phyloP scores from a whole-genome alignment of 805 yeast genomes.

The Lipomyces spencermartinsiae region DNA sequence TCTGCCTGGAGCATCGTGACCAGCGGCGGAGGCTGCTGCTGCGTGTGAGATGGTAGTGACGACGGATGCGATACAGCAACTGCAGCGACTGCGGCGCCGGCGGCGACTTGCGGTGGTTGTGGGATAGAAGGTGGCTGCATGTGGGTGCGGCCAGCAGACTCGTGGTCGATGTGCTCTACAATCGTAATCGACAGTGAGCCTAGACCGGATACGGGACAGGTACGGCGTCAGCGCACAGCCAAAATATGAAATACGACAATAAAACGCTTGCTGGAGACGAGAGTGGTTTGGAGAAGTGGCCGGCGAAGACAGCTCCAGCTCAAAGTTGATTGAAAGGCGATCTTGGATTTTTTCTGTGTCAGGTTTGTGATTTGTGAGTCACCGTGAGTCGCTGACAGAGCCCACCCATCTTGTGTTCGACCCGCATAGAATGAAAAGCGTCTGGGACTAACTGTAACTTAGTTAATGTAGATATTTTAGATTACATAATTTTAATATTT shows the following conservation, averaged over 20 bases:
- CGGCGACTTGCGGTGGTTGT: slow-evolving; percentile 7
- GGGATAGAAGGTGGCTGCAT: slow-evolving; percentile 5
- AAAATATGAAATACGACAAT: background rate
- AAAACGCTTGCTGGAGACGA: too few relatives aligned
- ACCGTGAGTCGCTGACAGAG: too few relatives aligned
- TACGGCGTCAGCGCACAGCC: background rate
- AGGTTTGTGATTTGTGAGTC: too few relatives aligned
- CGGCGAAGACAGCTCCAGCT: too few relatives aligned
- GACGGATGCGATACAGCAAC: background rate
- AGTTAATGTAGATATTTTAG: too few relatives aligned
- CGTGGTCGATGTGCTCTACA: background rate
- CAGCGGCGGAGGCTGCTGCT: background rate
- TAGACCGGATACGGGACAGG: background rate
- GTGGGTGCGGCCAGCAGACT: background rate
- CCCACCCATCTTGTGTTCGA: too few relatives aligned
- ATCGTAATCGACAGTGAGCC: background rate
- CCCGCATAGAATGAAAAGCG: too few relatives aligned
- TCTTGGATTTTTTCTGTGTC: too few relatives aligned
- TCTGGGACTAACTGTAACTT: too few relatives aligned
- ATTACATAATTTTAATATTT: too few relatives aligned
- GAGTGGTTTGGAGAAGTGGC: too few relatives aligned
- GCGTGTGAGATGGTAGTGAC: background rate
- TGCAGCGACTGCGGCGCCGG: slow-evolving; percentile 8
- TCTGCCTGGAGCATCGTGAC: background rate
- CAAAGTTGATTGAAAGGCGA: too few relatives aligned